Conservation (phyloP, 1,284 basidiomycete genomes). For the Stereum hirsutum region DNA sequence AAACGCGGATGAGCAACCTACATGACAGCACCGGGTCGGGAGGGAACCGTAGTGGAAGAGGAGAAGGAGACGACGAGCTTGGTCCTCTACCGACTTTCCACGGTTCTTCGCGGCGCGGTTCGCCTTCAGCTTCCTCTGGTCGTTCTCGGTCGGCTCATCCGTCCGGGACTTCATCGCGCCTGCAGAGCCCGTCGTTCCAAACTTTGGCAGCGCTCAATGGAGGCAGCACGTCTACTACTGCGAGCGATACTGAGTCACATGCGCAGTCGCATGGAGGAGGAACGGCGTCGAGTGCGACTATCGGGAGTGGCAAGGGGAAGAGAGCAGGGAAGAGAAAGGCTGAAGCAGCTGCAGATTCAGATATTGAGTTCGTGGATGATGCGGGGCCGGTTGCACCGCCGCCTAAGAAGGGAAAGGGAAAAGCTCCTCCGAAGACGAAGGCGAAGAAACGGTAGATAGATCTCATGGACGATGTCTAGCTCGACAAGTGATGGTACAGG, state of each 20-base stretch:
- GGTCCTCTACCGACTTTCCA: slow-evolving; percentile 11
- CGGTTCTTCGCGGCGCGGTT: slow-evolving; percentile 15
- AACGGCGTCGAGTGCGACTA: background rate
- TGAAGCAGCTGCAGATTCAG: slow-evolving; percentile 36
- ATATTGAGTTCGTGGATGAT: slow-evolving; percentile 47
- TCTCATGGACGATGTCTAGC: background rate
- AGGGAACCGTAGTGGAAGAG: slow-evolving; percentile 12
- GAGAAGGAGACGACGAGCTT: slow-evolving; percentile 23
- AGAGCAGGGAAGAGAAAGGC: slow-evolving; percentile 37
- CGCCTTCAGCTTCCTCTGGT: slow-evolving; percentile 23
- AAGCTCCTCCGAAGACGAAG: slow-evolving; percentile 5
- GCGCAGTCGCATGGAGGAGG: background rate
- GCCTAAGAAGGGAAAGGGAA: slow-evolving; percentile 8
- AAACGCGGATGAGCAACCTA: slow-evolving; percentile 33
- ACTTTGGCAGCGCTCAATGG: slow-evolving; percentile 23
- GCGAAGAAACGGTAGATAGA: slow-evolving; percentile 7
- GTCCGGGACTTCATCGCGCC: slow-evolving; percentile 15
- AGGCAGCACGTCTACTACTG: slow-evolving; percentile 13
- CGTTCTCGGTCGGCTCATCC: slow-evolving; percentile 17
- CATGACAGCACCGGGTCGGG: slow-evolving; percentile 11
- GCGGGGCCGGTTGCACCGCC: slow-evolving; percentile 17
- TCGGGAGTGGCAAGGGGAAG: background rate
- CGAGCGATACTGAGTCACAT: background rate
- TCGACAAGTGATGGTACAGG: no score
- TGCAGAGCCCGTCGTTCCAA: slow-evolving; percentile 20